These are phyloP conservation scores for Mortierella sp. DNA, from an alignment of 371 early-diverging fungal genomes.

Conservation along the genomic window DNA sequence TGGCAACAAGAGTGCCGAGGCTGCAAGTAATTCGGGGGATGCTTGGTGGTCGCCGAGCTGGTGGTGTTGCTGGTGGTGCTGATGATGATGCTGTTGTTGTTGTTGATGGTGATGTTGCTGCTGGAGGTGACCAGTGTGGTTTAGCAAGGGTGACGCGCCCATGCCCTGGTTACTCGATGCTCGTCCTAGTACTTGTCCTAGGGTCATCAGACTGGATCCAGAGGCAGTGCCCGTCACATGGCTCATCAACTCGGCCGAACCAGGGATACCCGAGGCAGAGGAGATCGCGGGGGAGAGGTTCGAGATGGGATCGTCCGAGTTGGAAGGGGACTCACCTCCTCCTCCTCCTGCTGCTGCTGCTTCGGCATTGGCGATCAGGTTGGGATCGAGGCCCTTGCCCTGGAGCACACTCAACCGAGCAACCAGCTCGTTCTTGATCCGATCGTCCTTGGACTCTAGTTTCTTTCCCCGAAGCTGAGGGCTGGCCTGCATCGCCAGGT, in stretches of 20 bases:
- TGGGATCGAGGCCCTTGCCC: slow-evolving; percentile 18
- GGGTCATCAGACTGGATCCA: slow-evolving; percentile 14
- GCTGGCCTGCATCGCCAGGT: slow-evolving; percentile 15
- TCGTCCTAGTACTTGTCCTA: slow-evolving; percentile 19
- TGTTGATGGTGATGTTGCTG: slow-evolving; percentile 3
- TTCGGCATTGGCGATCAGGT: neutral
- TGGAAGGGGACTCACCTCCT: neutral
- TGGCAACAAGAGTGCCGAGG: slow-evolving; percentile 22
- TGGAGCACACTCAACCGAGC: slow-evolving; percentile 12
- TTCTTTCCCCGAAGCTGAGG: slow-evolving; percentile 20
- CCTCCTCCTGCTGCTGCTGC: neutral
- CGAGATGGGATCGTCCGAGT: slow-evolving; percentile 5
- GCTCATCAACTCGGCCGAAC: neutral
- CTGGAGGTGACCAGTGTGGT: slow-evolving; percentile 17
- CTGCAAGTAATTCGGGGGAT: slow-evolving; percentile 27
- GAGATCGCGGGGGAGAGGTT: neutral
- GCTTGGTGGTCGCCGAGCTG: neutral
- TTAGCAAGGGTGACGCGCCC: slow-evolving; percentile 2
- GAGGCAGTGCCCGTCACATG: slow-evolving; percentile 2
- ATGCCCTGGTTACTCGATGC: neutral
- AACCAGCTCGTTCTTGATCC: slow-evolving; percentile 28
- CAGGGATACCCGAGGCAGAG: neutral
- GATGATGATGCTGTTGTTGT: slow-evolving; percentile 10
- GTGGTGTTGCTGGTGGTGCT: slow-evolving; percentile 18
- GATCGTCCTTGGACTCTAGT: slow-evolving; percentile 37